Evolutionary conservation across 2,329 filamentous ascomycete species (phyloP).

Genomic region (Aspergillus carbonarius): DNA sequence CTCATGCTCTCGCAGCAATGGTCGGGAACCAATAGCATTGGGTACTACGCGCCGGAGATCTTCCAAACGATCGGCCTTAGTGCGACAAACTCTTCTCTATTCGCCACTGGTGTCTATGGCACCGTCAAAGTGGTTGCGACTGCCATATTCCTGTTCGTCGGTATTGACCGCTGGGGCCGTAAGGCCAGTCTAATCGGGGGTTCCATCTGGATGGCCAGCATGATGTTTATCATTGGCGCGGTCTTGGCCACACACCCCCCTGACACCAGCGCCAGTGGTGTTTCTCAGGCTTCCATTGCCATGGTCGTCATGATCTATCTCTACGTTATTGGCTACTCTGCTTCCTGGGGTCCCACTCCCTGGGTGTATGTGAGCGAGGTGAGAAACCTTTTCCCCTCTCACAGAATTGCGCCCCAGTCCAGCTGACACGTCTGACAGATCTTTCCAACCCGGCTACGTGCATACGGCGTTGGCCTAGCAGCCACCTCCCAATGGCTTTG

Average conservation of each 20-base stretch:
- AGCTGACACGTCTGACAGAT: slow-evolving; percentile 24
- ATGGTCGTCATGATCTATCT: slow-evolving; percentile 53
- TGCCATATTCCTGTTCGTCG: slow-evolving; percentile 36
- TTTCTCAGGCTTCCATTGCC: slow-evolving; percentile 34
- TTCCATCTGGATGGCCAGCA: slow-evolving; percentile 34
- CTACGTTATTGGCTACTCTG: slow-evolving; percentile 36
- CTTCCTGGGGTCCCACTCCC: slow-evolving; percentile 30
- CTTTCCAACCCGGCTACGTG: slow-evolving; percentile 41
- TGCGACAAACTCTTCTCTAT: slow-evolving; percentile 33
- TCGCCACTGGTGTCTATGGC: slow-evolving; percentile 41
- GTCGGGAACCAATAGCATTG: slow-evolving; percentile 40
- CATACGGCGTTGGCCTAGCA: slow-evolving; percentile 42
- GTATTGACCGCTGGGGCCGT: slow-evolving; percentile 41
- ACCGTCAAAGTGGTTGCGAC: slow-evolving; percentile 41
- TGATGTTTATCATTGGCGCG: slow-evolving; percentile 42
- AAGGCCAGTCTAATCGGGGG: slow-evolving; percentile 37
- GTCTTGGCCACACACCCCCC: slow-evolving; percentile 36
- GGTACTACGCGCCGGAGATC: slow-evolving; percentile 42
- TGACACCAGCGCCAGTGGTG: slow-evolving; percentile 21
- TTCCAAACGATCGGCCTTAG: slow-evolving; percentile 39
- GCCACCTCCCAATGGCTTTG: slow-evolving; percentile 42
- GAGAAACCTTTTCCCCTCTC: not conserved
- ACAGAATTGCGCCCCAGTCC: too few relatives aligned
- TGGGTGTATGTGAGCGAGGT: slow-evolving; percentile 38
- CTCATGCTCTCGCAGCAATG: slow-evolving; percentile 46